phyloP scores from a whole-genome alignment of 2,329 filamentous ascomycete genomes.

The Fusarium domesticum region DNA sequence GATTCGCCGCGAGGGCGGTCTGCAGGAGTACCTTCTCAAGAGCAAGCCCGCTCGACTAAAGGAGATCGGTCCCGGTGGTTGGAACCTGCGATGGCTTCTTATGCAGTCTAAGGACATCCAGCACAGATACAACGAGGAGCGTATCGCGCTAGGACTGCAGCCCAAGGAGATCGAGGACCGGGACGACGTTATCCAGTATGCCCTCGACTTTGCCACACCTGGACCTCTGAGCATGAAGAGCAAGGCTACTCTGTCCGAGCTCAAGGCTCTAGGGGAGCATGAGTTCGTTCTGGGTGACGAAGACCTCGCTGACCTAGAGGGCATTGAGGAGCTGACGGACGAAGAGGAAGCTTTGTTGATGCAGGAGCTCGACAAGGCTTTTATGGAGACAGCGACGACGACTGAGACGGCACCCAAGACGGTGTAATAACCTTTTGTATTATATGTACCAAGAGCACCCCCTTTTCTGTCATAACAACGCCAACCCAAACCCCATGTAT shows the following conservation, averaged over 20 bases:
- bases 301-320: conserved; percentile 37
- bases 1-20: conserved; percentile 80
- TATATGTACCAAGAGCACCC: conserved; percentile 29
- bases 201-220: conserved; percentile 42
- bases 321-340: conserved; percentile 39
- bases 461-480: conserved; percentile 24
- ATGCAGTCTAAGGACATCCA: conserved; percentile 73
- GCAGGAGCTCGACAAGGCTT: conserved; percentile 32
- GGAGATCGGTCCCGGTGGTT: conserved; percentile 85
- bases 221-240: conserved; percentile 38
- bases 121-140: conserved; percentile 62
- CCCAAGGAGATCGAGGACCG: conserved; percentile 37
- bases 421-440: conserved; percentile 26
- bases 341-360: conserved; percentile 37
- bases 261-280: conserved; percentile 34
- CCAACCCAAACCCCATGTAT: conserved; percentile 19
- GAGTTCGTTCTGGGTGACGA: conserved; percentile 48
- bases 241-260: conserved; percentile 38
- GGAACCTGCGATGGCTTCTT: conserved; percentile 84
- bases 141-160: conserved; percentile 61
- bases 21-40: conserved; percentile 89
- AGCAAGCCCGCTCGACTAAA: conserved; percentile 73
- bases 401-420: conserved; percentile 14
- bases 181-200: conserved; percentile 40
- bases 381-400: conserved; percentile 16